Evolutionary conservation across 2,329 filamentous ascomycete species (phyloP), one percentile per base, ranked within the genome.

Genomic region (Diplodia corticola): DNA sequence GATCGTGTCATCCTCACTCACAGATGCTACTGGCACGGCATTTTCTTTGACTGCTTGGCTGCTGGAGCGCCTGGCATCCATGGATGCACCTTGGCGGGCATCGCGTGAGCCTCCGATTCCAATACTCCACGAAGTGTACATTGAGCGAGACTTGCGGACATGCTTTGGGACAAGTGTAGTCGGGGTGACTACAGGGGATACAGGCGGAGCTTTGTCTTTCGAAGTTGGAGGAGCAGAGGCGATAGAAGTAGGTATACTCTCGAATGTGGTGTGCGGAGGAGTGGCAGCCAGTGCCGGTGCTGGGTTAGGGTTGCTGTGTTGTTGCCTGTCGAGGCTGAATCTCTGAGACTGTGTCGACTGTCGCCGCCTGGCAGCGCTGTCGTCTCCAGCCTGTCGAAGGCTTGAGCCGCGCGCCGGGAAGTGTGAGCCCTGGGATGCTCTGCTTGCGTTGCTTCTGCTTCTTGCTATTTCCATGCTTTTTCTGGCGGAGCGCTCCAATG

Each of bases 391-490:
- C 22, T 60, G 55, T 33, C 73, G 72, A 54, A 75, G 67, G 64
- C 73, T 75, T 2, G 74, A 72, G 9, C 71, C 73, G 49, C 75
- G 71, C 10, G 73, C 69, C n/a, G 75, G 76, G 50, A 79, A 78
- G 63, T 77, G 76, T 51, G 74, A 76, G 55, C 76, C 76, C 65
- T 77, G 74, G 3, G 74, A 73, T 49, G 73, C 76, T 57, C 74
- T 72, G 66, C 75, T 78, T 17, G 74, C 69, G 50, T 70, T 77
- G 67, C 76, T 79, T 66, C 74, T 77, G 12, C 72, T 70, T 33
- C 75, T 69, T 44, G 68, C 63, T 7, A 46, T 69, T 68, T 64
- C 68, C 71, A 30, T 68, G 64, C 48, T 68, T 46, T 17, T 15
- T 61, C 65, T 15, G 50, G n/a, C 70, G 13, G 66, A 63, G 22